A percentile compares a stretch with the other conserved stretches of the same genome.
phyloP scores from a whole-genome alignment of 805 yeast species.

The Schwanniomyces sp. region DNA sequence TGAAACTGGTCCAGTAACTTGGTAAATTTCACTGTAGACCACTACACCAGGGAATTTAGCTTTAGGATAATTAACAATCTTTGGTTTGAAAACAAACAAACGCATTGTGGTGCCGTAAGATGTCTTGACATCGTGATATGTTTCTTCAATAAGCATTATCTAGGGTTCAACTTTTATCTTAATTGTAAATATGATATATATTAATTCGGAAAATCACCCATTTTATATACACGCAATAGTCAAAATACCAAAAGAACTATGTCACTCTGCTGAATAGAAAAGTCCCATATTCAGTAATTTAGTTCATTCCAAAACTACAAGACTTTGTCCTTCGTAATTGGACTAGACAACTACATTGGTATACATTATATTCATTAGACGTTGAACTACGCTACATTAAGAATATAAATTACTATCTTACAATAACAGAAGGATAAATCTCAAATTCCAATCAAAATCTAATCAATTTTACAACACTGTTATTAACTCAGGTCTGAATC shows the following conservation, averaged over 20 bases:
- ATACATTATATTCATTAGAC: neutral
- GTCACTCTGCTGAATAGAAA: too few relatives aligned
- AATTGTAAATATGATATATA: neutral
- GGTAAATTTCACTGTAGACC: constrained; percentile 79
- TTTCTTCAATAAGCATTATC: constrained; percentile 63
- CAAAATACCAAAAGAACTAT: neutral
- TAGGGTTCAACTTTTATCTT: neutral
- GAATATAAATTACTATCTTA: neutral
- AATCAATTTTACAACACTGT: neutral
- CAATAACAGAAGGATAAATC: neutral
- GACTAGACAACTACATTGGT: neutral
- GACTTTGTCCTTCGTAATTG: neutral
- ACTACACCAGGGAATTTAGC: constrained; percentile 82
- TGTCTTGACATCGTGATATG: constrained; percentile 62
- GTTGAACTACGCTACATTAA: neutral
- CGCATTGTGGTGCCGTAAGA: constrained; percentile 68
- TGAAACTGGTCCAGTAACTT: constrained; percentile 79
- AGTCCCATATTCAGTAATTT: too few relatives aligned
- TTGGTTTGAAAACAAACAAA: constrained; percentile 65
- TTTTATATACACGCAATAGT: neutral
- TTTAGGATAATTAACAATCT: constrained; percentile 67
- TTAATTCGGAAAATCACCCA: neutral
- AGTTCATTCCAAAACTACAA: too few relatives aligned
- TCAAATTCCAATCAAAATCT: neutral
- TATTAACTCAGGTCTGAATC: neutral